Percentiles rank a stretch among this genome's conserved stretches.
Evolutionary conservation across 2,329 filamentous ascomycete species (phyloP).

Genomic region (Akanthomyces lecanii): DNA sequence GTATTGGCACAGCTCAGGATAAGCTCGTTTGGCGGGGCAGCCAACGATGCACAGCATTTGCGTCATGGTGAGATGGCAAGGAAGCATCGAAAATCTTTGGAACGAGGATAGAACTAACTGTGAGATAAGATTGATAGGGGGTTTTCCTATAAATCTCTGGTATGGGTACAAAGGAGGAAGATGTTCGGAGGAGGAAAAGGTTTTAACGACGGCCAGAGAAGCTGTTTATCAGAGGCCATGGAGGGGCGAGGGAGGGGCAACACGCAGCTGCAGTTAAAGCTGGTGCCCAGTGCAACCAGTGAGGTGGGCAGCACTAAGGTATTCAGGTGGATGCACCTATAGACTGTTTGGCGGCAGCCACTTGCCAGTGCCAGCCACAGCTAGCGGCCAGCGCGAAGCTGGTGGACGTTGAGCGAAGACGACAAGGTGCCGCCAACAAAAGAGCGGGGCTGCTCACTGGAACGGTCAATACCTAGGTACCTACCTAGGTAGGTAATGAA

Average conservation of each 20-base stretch:
- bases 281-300: background rate
- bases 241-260: conserved; percentile 16
- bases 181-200: conserved; percentile 16
- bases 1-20: background rate
- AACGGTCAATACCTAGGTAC: background rate
- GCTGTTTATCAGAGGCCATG: conserved; percentile 12
- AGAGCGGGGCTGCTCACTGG: background rate
- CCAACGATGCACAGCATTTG: background rate
- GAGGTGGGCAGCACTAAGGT: background rate
- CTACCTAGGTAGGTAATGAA: background rate
- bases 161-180: conserved; percentile 7
- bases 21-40: background rate
- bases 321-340: background rate
- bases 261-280: background rate
- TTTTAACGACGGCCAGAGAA: conserved; percentile 10
- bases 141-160: background rate
- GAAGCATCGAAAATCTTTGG: background rate
- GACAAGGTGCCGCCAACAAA: background rate
- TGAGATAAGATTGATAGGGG: conserved; percentile 3
- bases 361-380: too few relatives aligned
- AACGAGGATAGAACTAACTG: background rate
- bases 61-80: conserved; percentile 15
- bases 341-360: too few relatives aligned
- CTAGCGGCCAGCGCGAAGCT: too few relatives aligned
- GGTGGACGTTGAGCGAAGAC: too few relatives aligned